phyloP scores from a whole-genome alignment of 2,329 filamentous ascomycete species.

The Cytospora chrysosperma region DNA sequence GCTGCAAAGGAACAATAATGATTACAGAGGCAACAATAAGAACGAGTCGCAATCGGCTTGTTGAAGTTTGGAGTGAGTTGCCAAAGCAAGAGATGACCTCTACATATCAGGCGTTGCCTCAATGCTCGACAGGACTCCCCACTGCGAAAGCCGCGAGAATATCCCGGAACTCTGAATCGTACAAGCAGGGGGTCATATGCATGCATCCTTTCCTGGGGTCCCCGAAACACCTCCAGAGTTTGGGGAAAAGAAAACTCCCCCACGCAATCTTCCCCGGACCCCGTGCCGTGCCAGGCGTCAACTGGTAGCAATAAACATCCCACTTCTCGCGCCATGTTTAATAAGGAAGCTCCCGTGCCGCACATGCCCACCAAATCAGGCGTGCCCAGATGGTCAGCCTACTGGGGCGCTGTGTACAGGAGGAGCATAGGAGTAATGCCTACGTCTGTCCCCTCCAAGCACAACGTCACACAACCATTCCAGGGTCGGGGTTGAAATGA shows the following conservation, averaged over 20 bases:
- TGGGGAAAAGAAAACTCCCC: neutral
- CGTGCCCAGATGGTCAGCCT: constrained; percentile 21
- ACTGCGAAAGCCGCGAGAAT: neutral
- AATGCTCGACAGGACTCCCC: neutral
- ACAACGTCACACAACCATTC: constrained; percentile 18
- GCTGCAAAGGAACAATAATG: too few relatives aligned
- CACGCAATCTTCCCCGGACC: neutral
- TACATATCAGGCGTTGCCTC: too few relatives aligned
- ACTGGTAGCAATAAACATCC: constrained; percentile 23
- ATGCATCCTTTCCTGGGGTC: neutral
- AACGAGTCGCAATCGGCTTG: too few relatives aligned
- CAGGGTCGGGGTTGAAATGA: neutral
- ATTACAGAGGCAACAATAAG: too few relatives aligned
- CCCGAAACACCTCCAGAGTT: neutral
- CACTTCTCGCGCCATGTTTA: constrained; percentile 21
- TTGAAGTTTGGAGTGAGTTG: too few relatives aligned
- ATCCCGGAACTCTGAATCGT: neutral
- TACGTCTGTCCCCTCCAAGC: neutral
- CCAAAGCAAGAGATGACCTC: too few relatives aligned
- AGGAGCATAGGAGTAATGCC: too few relatives aligned
- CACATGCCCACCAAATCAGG: constrained; percentile 11
- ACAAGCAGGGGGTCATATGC: neutral
- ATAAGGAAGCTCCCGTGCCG: constrained; percentile 6
- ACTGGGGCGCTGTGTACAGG: neutral
- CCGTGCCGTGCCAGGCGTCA: neutral